These are phyloP conservation scores for Jackrogersella multiformis DNA, from an alignment of 495 filamentous ascomycete genomes.

Conservation along the genomic window DNA sequence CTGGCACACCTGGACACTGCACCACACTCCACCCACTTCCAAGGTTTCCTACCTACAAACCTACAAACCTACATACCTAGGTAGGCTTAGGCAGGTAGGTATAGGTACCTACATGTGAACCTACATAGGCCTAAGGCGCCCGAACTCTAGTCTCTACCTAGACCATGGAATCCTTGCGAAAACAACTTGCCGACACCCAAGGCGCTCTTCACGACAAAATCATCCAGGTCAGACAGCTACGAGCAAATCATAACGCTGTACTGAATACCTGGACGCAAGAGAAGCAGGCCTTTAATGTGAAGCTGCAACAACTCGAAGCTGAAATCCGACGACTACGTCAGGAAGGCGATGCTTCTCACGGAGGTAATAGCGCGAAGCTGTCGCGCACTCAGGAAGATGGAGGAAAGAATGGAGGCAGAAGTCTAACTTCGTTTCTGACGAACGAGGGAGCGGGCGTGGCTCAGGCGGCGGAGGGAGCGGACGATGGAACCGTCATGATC, in stretches of 20 bases:
- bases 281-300: conserved; percentile 26
- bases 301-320: conserved; percentile 28
- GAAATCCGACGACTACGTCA: conserved; percentile 28
- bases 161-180: conserved; percentile 44
- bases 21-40: too few species aligned
- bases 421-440: conserved; percentile 1
- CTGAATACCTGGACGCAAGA: conserved; percentile 30
- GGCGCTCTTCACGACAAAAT: conserved; percentile 35
- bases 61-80: too few species aligned
- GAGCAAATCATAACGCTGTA: conserved; percentile 12
- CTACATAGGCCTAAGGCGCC: neutral
- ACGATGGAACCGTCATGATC: conserved; percentile 25
- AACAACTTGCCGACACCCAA: conserved; percentile 43
- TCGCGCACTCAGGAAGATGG: neutral
- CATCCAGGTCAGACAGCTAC: conserved; percentile 31
- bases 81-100: too few species aligned
- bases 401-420: neutral
- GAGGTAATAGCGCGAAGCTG: neutral
- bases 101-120: too few species aligned
- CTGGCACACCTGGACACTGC: too few species aligned
- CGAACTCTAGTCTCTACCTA: conserved; percentile 3
- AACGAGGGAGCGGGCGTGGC: neutral
- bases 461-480: neutral
- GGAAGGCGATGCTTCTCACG: neutral
- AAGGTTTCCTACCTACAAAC: neutral